These are phyloP conservation scores for Zygosaccharomyces siamensis DNA, from an alignment of 805 yeast genomes.

Conservation along the genomic window DNA sequence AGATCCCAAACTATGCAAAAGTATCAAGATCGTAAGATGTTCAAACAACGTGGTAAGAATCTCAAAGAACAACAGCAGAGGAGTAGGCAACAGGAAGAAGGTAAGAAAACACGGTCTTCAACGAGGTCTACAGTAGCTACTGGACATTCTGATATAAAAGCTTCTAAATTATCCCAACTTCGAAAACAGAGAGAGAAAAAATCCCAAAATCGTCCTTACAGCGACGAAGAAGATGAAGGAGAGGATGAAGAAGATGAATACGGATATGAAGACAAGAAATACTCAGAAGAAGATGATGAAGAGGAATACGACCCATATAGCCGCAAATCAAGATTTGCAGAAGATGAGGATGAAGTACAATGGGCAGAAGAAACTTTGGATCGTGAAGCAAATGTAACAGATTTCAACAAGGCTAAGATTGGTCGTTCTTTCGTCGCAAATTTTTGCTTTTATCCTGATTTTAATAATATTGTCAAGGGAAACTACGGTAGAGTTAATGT, in stretches of 20 bases:
- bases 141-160: slow-evolving; percentile 38
- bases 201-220: slow-evolving; percentile 39
- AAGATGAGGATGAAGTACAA: slow-evolving; percentile 46
- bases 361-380: slow-evolving; percentile 44
- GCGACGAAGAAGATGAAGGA: slow-evolving; percentile 45
- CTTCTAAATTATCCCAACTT: slow-evolving; percentile 62
- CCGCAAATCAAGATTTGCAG: slow-evolving; percentile 33
- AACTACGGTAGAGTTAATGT: slow-evolving; percentile 81
- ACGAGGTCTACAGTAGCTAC: slow-evolving; percentile 38
- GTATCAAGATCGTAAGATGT: slow-evolving; percentile 74
- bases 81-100: slow-evolving; percentile 26
- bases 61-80: slow-evolving; percentile 28
- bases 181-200: slow-evolving; percentile 70
- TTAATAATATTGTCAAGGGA: slow-evolving; percentile 62
- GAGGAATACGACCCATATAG: slow-evolving; percentile 38
- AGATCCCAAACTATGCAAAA: slow-evolving; percentile 90
- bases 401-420: slow-evolving; percentile 66
- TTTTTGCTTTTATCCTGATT: slow-evolving; percentile 77
- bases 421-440: slow-evolving; percentile 74
- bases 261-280: slow-evolving; percentile 37
- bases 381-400: slow-evolving; percentile 48
- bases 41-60: slow-evolving; percentile 74
- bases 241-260: slow-evolving; percentile 39
- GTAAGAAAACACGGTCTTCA: slow-evolving; percentile 28
- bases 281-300: slow-evolving; percentile 39